Base-by-base conservation (phyloP, 495 filamentous ascomycete species). In the Xeromyces bisporus region DNA sequence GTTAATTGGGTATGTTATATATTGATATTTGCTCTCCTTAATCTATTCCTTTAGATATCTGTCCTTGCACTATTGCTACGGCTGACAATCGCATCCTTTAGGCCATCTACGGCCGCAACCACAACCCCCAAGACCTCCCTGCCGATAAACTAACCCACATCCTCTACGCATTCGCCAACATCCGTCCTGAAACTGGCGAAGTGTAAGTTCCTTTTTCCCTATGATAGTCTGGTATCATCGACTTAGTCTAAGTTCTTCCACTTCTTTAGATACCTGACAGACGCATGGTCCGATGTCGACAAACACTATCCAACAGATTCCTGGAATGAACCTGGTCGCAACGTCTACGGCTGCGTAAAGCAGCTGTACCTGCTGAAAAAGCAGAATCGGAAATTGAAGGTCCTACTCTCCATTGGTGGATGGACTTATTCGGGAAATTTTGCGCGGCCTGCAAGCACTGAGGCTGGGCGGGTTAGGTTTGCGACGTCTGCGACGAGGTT, bases 401-500 rank as follows among this genome's bases (percentile, higher is more conserved):
- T 92, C 5, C 65, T 96, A 7, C 71, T 99, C 9, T 91, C 81
- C 29, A 89, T 99, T 39, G 89, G 89, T 37, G 89, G 89, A 16
- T 96, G 91, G 89, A 93, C 86, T 0, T 96, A 94, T 51, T 81
- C 79, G 31, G 52, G 69, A 46, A 91, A 93, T 55, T 93, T 99
- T 49, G 64, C 70, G 12, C 64, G 63, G 24, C 80, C 85, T 1
- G 55, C 55, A 10, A 54, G 50, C 35, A 76, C 74, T 0, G 56
- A 67, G 0, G 47, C 57, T n/a, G 82, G 84, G 1, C 69, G 86
- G 9, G 53, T 57, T n/a, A 66, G 33, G 2, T 94, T 93, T 55
- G 86, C 85, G 3, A 50, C 65, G 27, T 68, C 66, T 23, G 72
- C 80, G 25, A 74, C 85, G 5, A 58, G 42, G 27, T 56, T 91